Base-by-base conservation (phyloP, 2,329 filamentous ascomycete species). In the Neofusicoccum cordaticola region DNA sequence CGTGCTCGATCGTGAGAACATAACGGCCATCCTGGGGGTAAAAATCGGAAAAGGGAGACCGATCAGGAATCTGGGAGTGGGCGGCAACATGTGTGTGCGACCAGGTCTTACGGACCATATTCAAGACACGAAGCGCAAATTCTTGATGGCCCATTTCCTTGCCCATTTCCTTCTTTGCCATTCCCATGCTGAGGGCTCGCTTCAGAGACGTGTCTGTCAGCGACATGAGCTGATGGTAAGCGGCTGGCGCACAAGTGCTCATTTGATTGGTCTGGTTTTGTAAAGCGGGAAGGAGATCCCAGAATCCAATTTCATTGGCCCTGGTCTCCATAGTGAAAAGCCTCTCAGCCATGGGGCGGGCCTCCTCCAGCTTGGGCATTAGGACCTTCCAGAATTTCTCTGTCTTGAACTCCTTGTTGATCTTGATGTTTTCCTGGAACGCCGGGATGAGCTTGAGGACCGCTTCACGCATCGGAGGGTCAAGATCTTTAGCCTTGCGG, bases 371-470 rank as follows among this genome's bases (percentile, higher is more conserved):
- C 62, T 76, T 76, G 7, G 58, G 35, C 56, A 65, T 58, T 31
- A 76, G 66, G 12, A 67, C 63, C 17, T 68, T 67, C 73, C 74
- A 76, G 8, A 70, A 67, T 51, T 72, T 69, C 3, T 69, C 66
- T 41, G 70, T 74, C 8, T 72, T 68, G 53, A 58, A 58, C 11
- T 73, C 73, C 63, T 76, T 78, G 45, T 77, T 74, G 22, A 79
- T 78, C 17, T 74, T 73, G 39, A 80, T 69, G 19, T 77, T 73
- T 27, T 74, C 72, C 17, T 74, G 71, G 67, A 77, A 81, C 1
- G 77, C 76, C 1, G 74, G 71, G 64, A 79, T 80, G 27, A 70
- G 71, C 65, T 75, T 71, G 66, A 81, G 69, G 39, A 75, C 71
- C 13, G 69, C 68, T 45, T 68, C 39, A 34, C 62, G 68, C 56